Evolutionary conservation across 805 yeast genomes (phyloP), one percentile per base, ranked within the genome.

Genomic region (Tetrapisispora pingtungensis): DNA sequence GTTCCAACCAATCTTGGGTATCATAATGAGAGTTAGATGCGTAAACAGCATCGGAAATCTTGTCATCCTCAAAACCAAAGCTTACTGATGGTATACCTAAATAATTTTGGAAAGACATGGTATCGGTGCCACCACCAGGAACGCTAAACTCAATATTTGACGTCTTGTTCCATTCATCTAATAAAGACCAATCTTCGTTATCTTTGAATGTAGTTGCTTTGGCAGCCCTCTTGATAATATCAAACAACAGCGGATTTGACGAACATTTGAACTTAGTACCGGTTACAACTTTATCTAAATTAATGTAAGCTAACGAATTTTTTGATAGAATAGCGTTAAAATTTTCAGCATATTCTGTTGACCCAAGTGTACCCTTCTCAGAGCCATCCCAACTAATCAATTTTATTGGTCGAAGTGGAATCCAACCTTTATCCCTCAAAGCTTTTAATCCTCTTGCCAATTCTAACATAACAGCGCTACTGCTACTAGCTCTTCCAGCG

Each of bases 301-400:
- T 58, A 40, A 85, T 66, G 35, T 68, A 66, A 0, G 84, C 85
- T 33, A 82, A 71, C 1, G 75, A 80, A 36, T 72, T 70, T 33
- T 66, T 68, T 39, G 69, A 66, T 31, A 84, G 60, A 27, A 55
- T 55, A 22, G 66, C 56, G 2, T 70, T 65, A 43, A 75, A 67
- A 39, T 77, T 76, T 58, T 84, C 90, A 6, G 81, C 87, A 66
- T 72, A 83, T 54, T 85, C 93, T 0, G 93, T 80, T 0, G 88
- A 78, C 1, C 95, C 95, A 27, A 85, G 51, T 44, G 78, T 65
- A 0, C 84, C 90, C 49, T 74, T 75, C 55, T 80, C 86, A 51
- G 80, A 88, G 31, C 85, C 94, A 62, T 86, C 95, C 88, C 88
- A 86, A 26, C 84, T 78, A 0, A 81, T 81, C 38, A 86, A 68